Evolutionary conservation across 2,329 filamentous ascomycete genomes (phyloP), one percentile per base, ranked within the genome.

Genomic region (Didymellaceae sp.): DNA sequence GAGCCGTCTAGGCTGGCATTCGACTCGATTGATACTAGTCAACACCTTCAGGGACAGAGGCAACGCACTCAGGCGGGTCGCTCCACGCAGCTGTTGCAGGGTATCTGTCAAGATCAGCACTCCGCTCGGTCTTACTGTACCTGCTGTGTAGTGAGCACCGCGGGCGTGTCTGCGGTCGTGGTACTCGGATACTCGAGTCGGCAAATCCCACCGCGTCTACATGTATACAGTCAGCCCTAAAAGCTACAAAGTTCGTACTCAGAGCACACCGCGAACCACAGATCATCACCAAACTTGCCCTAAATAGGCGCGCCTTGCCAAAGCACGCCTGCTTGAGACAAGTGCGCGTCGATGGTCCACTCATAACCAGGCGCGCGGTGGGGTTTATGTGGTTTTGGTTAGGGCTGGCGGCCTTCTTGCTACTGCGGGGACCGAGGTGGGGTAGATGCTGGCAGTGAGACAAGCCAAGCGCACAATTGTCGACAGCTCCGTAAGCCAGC

Each of bases 391-490:
- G 26, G 26, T 28, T 28, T 13, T 13, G 26, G 26, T 13, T 28
- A 28, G 26, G 11, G 26, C 26, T 28, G 26, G 17, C 30, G 30
- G 35, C 41, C 33, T 30, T 43, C 24, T 39, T 26, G 10, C 32
- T 18, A 13, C 30, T 45, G 33, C 47, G 52, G 54, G 45, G 45
- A 50, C 16, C 30, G 37, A 62, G 57, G 45, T 54, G 45, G 57
- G 52, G 48, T 53, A 45, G 43, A 51, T 22, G 42, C 24, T 35
- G n/a, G 45, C 42, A 44, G 39, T 47, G 48, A 39, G 13, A 39
- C 17, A 26, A 34, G 42, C 45, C 52, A 40, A 54, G 45, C 30
- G 31, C 21, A 38, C 21, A 41, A 22, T 14, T 22, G 37, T 42
- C 10, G 16, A 31, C 30, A 37, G 24, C 37, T 45, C 30, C 37